phyloP scores from a whole-genome alignment of 2,329 filamentous ascomycete genomes.

The Xylaria sp. region DNA sequence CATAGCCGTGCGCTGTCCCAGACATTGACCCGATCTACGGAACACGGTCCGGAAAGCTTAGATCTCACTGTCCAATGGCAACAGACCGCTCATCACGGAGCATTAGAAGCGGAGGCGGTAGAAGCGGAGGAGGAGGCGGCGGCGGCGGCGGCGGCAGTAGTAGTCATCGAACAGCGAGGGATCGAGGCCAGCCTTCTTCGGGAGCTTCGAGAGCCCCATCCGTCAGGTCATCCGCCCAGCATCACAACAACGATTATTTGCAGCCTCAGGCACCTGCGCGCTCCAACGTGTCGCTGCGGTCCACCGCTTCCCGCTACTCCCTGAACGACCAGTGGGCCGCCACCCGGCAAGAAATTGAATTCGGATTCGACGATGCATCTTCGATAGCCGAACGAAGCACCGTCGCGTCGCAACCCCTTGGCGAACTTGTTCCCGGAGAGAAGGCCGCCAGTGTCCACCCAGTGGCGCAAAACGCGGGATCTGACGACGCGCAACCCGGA shows the following conservation, averaged over 20 bases:
- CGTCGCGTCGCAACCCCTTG: slow-evolving; percentile 17
- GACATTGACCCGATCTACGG: neutral
- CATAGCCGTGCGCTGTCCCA: neutral
- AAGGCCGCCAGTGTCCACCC: slow-evolving; percentile 4
- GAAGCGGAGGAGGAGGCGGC: no score
- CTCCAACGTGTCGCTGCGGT: slow-evolving; percentile 30
- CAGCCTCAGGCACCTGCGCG: neutral
- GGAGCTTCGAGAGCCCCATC: slow-evolving; percentile 8
- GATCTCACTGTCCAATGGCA: neutral
- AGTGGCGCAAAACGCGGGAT: neutral
- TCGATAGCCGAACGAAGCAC: slow-evolving; percentile 44
- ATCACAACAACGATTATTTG: slow-evolving; percentile 7
- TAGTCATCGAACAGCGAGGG: neutral
- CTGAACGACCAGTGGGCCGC: slow-evolving; percentile 52
- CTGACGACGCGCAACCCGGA: neutral
- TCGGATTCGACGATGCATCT: slow-evolving; percentile 51
- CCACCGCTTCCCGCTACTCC: slow-evolving; percentile 48
- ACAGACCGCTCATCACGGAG: neutral
- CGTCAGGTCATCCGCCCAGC: slow-evolving; percentile 9
- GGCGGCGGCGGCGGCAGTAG: neutral
- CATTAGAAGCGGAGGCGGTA: neutral
- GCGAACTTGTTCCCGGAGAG: slow-evolving; percentile 20
- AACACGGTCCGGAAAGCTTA: neutral
- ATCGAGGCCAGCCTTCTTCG: neutral
- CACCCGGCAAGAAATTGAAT: slow-evolving; percentile 50